These are phyloP conservation scores for Petasospora fabianii DNA, from an alignment of 1,139 yeast genomes.

Conservation along the genomic window DNA sequence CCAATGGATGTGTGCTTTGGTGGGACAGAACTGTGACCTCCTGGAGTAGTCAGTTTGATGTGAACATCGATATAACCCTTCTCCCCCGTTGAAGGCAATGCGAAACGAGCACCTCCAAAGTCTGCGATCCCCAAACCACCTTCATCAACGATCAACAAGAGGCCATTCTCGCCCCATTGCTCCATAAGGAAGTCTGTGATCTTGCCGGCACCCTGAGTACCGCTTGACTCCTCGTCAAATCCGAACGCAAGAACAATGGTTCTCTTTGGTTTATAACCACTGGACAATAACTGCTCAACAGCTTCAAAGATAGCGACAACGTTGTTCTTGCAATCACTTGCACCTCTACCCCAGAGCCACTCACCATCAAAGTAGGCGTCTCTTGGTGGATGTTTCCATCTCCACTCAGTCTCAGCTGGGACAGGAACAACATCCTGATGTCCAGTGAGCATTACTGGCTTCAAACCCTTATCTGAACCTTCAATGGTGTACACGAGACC, in stretches of 20 bases:
- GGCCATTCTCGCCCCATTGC: constrained; percentile 51
- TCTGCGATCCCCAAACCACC: constrained; percentile 37
- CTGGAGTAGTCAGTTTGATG: constrained; percentile 49
- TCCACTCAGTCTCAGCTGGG: constrained; percentile 47
- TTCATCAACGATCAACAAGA: constrained; percentile 62
- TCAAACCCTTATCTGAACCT: constrained; percentile 49
- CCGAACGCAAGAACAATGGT: constrained; percentile 61
- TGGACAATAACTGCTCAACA: constrained; percentile 44
- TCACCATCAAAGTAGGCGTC: constrained; percentile 62
- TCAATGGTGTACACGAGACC: constrained; percentile 59
- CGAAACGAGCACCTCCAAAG: constrained; percentile 30
- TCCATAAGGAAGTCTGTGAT: constrained; percentile 42
- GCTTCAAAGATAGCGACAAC: constrained; percentile 56
- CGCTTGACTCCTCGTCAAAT: constrained; percentile 70
- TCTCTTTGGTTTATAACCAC: constrained; percentile 50
- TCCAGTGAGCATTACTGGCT: constrained; percentile 67
- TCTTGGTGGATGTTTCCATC: constrained; percentile 70
- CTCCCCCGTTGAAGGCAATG: constrained; percentile 58
- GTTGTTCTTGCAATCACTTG: constrained; percentile 58
- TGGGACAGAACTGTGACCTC: constrained; percentile 71
- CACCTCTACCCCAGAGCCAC: constrained; percentile 60
- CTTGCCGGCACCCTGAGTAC: constrained; percentile 50
- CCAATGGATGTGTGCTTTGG: constrained; percentile 71
- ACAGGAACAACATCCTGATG: constrained; percentile 85
- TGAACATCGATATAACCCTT: constrained; percentile 58